Evolutionary conservation across 306 rosid species (phyloP).

Genomic region (Mucuna pruriens): DNA sequence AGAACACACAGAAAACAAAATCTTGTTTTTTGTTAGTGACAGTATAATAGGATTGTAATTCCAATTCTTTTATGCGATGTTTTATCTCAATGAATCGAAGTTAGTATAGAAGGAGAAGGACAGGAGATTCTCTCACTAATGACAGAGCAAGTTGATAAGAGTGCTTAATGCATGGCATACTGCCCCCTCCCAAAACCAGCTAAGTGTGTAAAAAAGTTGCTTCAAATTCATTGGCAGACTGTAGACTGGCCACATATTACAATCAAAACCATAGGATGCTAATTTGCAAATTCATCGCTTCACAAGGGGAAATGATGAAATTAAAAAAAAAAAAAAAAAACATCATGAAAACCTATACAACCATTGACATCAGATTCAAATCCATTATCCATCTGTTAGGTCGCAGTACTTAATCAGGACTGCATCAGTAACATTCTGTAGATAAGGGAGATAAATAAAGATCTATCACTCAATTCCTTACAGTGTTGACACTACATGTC

Average conservation of each 20-base stretch:
- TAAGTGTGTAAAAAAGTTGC: background rate
- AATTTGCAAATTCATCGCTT: background rate
- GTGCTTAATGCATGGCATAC: background rate
- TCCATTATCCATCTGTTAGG: constrained; percentile 6
- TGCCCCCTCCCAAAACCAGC: constrained; percentile 29
- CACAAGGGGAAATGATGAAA: background rate
- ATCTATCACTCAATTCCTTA: constrained; percentile 22
- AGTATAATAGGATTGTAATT: constrained; percentile 4
- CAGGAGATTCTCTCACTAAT: background rate
- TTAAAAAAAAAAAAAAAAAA: too few species aligned
- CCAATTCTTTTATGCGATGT: background rate
- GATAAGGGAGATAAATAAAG: background rate
- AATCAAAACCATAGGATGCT: constrained; percentile 11
- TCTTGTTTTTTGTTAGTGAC: background rate
- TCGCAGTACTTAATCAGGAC: constrained; percentile 1
- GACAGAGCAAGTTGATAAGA: background rate
- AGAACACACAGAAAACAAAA: constrained; percentile 27
- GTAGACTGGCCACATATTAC: background rate
- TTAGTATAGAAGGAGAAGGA: background rate
- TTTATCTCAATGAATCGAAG: background rate
- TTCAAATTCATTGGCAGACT: background rate
- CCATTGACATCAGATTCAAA: background rate
- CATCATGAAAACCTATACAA: background rate
- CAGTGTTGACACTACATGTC: constrained; percentile 14
- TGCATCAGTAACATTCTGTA: background rate